These are phyloP conservation scores for Dothideomycetidae sp. DNA, from an alignment of 2,329 filamentous ascomycete species.

Conservation along the genomic window DNA sequence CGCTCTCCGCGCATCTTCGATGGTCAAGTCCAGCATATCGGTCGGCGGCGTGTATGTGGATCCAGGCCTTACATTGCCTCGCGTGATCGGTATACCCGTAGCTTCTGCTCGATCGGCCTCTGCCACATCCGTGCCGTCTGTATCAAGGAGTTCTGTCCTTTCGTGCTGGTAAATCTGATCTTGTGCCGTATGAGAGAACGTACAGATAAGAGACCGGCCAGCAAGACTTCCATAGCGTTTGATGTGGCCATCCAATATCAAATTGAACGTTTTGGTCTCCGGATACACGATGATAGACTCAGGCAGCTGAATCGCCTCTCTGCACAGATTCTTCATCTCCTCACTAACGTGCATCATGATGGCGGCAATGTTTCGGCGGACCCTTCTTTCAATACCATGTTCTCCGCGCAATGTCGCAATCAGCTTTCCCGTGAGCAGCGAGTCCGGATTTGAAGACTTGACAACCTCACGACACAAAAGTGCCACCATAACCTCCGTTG, in stretches of 20 bases:
- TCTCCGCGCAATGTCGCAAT: conserved; percentile 7
- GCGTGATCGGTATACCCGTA: background rate
- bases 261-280: conserved; percentile 33
- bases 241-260: conserved; percentile 40
- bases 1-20: background rate
- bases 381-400: background rate
- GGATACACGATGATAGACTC: conserved; percentile 11
- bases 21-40: conserved; percentile 1
- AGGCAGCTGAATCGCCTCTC: conserved; percentile 12
- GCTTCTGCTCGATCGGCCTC: background rate
- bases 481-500: conserved; percentile 1
- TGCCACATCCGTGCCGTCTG: too few relatives aligned
- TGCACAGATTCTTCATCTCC: conserved; percentile 18
- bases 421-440: conserved; percentile 1
- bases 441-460: background rate
- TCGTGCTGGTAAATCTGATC: too few relatives aligned
- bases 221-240: conserved; percentile 32
- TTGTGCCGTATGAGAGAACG: conserved; percentile 29
- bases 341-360: conserved; percentile 18
- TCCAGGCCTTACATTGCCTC: conserved; percentile 2
- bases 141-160: too few relatives aligned
- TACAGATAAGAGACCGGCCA: conserved; percentile 35
- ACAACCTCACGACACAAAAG: conserved; percentile 5
- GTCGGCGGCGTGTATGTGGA: background rate
- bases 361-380: conserved; percentile 6